A percentile compares a stretch with the other conserved stretches of the same genome.
Conservation (phyloP, 495 filamentous ascomycete genomes). For the Chaetomium cochliodes region DNA sequence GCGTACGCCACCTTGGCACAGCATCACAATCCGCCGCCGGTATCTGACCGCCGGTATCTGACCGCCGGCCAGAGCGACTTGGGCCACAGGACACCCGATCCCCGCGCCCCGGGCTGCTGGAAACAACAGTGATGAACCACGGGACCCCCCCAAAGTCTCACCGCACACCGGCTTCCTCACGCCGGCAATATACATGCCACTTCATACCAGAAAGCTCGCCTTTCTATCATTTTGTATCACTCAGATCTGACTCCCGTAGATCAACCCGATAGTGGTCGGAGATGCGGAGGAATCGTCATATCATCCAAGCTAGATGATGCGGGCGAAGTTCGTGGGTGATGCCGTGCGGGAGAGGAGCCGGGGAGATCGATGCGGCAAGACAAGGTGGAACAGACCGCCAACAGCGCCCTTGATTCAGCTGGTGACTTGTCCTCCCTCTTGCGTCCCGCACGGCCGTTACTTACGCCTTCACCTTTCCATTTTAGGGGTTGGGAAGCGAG, state of each 20-base stretch:
- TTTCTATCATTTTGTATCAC: not conserved
- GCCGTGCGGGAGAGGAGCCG: not conserved
- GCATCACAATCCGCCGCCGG: not conserved
- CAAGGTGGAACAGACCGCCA: conserved; percentile 3
- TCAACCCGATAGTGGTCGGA: conserved; percentile 5
- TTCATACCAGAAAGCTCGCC: too few relatives aligned
- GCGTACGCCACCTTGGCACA: not conserved
- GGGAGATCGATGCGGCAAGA: conserved; percentile 3
- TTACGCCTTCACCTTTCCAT: not conserved
- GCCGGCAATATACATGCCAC: too few relatives aligned
- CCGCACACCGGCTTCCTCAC: too few relatives aligned
- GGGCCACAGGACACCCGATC: not conserved
- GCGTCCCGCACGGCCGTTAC: too few relatives aligned
- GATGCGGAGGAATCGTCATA: not conserved
- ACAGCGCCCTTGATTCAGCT: not conserved
- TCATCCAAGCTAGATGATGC: not conserved
- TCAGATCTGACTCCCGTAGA: not conserved
- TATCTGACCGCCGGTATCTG: not conserved
- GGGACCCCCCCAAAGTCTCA: too few relatives aligned
- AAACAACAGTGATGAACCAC: too few relatives aligned
- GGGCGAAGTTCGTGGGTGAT: not conserved
- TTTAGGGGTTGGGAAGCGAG: not conserved
- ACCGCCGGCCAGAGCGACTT: not conserved
- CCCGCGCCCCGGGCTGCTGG: too few relatives aligned
- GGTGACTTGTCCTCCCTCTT: not conserved